phyloP scores from a whole-genome alignment of 2,329 filamentous ascomycete genomes.

The Alternaria sp. region DNA sequence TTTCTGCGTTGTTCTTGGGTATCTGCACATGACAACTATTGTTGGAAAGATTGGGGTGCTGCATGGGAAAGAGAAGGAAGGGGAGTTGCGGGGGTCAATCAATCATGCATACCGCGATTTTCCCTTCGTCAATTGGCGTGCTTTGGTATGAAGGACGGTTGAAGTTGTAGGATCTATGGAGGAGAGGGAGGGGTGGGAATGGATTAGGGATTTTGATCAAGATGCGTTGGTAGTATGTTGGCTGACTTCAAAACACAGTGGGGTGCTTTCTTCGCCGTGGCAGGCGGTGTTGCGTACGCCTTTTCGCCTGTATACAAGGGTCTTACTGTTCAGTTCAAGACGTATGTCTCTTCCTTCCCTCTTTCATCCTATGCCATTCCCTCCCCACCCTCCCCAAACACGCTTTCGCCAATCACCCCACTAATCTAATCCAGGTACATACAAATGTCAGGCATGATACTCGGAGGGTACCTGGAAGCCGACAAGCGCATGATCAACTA shows the following conservation, averaged over 20 bases:
- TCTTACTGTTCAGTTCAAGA: conserved; percentile 45
- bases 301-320: conserved; percentile 75
- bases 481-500: conserved; percentile 71
- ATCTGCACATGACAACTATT: too few species aligned
- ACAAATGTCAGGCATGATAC: conserved; percentile 85
- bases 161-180: too few species aligned
- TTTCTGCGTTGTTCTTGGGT: not conserved
- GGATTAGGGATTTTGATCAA: too few species aligned
- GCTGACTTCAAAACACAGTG: conserved; percentile 55
- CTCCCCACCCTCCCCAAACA: not conserved
- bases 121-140: too few species aligned
- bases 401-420: not conserved
- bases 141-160: too few species aligned
- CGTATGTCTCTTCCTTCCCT: conserved; percentile 19
- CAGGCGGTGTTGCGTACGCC: conserved; percentile 67
- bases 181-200: too few species aligned
- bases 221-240: not conserved
- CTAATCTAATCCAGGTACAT: conserved; percentile 66
- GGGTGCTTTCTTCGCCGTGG: conserved; percentile 69
- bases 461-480: conserved; percentile 78
- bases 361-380: not conserved
- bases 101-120: too few species aligned
- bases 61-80: too few species aligned
- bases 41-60: too few species aligned
- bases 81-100: too few species aligned